Conservation (phyloP, 2,329 filamentous ascomycete genomes). For the Trichophyton mentagrophytes region DNA sequence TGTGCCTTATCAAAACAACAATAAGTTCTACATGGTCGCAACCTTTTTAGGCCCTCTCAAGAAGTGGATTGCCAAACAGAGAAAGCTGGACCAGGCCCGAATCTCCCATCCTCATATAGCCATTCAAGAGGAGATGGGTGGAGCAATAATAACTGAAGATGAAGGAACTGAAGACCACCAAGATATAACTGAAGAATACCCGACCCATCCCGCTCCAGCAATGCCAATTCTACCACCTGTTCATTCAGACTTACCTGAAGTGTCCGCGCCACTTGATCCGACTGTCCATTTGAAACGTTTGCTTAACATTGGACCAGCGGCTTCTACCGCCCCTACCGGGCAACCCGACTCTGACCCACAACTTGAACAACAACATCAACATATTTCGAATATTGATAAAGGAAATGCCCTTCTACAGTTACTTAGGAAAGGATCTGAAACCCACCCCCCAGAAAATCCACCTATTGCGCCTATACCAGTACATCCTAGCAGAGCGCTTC, state of each 20-base stretch:
- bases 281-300: constrained; percentile 41
- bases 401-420: constrained; percentile 45
- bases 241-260: constrained; percentile 31
- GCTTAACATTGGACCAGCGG: constrained; percentile 28
- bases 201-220: constrained; percentile 14
- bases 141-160: constrained; percentile 12
- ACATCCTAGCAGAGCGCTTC: neutral
- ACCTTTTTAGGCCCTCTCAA: constrained; percentile 77
- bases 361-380: constrained; percentile 8
- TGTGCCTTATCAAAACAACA: constrained; percentile 24
- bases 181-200: constrained; percentile 10
- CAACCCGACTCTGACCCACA: constrained; percentile 1
- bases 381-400: constrained; percentile 20
- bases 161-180: constrained; percentile 14
- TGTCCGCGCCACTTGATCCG: constrained; percentile 30
- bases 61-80: constrained; percentile 81
- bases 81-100: constrained; percentile 49
- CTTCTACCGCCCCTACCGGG: constrained; percentile 6
- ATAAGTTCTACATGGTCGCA: constrained; percentile 97
- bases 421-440: constrained; percentile 33
- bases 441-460: constrained; percentile 19
- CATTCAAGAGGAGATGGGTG: constrained; percentile 25
- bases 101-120: constrained; percentile 40
- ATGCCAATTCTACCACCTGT: constrained; percentile 5
- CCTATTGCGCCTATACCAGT: constrained; percentile 15